A percentile compares a stretch with the other conserved stretches of the same genome.
Evolutionary conservation across 768 basidiomycete species (phyloP).

Genomic region (Amanita pseudoporphyria): DNA sequence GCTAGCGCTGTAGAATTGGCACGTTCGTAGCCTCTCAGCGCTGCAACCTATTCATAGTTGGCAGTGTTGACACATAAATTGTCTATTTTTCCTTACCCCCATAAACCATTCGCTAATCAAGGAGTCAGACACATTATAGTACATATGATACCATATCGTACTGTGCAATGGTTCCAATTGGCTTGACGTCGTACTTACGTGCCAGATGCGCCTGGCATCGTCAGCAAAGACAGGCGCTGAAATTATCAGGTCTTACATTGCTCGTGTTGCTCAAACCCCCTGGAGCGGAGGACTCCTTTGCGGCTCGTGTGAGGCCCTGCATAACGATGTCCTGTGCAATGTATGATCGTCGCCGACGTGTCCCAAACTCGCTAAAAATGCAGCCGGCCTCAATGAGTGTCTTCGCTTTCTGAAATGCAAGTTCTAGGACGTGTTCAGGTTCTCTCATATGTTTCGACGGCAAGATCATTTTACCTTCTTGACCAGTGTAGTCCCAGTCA

Average conservation of each 20-base stretch:
- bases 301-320: slow-evolving; percentile 54
- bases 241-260: slow-evolving; percentile 50
- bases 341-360: slow-evolving; percentile 69
- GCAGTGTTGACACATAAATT: background rate
- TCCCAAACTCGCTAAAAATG: slow-evolving; percentile 79
- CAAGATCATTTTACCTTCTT: slow-evolving; percentile 49
- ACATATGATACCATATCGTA: slow-evolving; percentile 27
- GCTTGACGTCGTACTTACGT: slow-evolving; percentile 50
- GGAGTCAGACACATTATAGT: slow-evolving; percentile 6
- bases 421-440: slow-evolving; percentile 31
- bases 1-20: slow-evolving; percentile 68
- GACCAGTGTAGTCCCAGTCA: slow-evolving; percentile 82
- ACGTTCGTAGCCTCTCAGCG: slow-evolving; percentile 71
- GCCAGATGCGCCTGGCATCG: slow-evolving; percentile 71
- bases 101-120: slow-evolving; percentile 77
- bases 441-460: background rate
- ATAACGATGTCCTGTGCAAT: slow-evolving; percentile 72
- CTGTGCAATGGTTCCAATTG: slow-evolving; percentile 84
- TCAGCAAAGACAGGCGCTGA: background rate
- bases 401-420: slow-evolving; percentile 64
- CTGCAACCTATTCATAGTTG: slow-evolving; percentile 53
- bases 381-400: slow-evolving; percentile 56
- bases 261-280: slow-evolving; percentile 78
- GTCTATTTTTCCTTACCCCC: slow-evolving; percentile 45
- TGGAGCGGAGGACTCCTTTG: slow-evolving; percentile 31